Base-by-base conservation (phyloP, 2,329 filamentous ascomycete species). In the Aspergillus nomiae region DNA sequence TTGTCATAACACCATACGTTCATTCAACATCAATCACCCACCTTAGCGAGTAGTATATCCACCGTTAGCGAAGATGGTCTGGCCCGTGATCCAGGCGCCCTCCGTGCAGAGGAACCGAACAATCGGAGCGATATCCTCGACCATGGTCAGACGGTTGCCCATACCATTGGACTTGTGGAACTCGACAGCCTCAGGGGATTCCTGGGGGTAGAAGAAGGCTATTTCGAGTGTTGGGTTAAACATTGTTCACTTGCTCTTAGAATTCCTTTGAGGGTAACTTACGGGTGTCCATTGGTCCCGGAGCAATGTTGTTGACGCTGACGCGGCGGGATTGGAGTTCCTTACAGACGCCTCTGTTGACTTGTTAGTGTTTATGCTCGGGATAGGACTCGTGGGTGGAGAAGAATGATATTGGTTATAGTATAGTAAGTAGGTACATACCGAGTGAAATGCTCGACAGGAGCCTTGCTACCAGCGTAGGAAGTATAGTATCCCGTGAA, bases 381-480 rank as follows among this genome's bases (percentile, higher is more conserved):
- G n/a, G 12, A 26, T 32, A 7, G 14, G 8, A 9, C 26, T 45
- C 21, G 5, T 8, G 54, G 26, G 24, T 24, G 2, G 7, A 50
- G 34, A 19, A 19, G 28, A 28, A 28, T 28, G 26, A 28, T 28
- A 28, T n/a, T 21, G 11, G 26, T 5, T 32, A 56, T 36, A 12
- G 43, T 11, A 21, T 12, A 6, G 5, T 48, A 48, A 24, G 21
- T 46, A 46, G 9, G 21, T 26, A 76, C 68, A 76, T 80, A 71
- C 76, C 85, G 81, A 3, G 82, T 84, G 76, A 88, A 83, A 73
- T 87, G 84, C 72, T 89, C 86, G 43, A 89, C 81, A 3, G 86
- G 84, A 38, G 85, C 86, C 69, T 89, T 89, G 58, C 83, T 79
- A 16, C 80, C 81, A 30, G 80, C 80, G 57, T 83, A 83, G 0